A percentile compares a stretch with the other conserved stretches of the same genome.
Conservation (phyloP, 2,329 filamentous ascomycete species). For the Didymellaceae sp. region DNA sequence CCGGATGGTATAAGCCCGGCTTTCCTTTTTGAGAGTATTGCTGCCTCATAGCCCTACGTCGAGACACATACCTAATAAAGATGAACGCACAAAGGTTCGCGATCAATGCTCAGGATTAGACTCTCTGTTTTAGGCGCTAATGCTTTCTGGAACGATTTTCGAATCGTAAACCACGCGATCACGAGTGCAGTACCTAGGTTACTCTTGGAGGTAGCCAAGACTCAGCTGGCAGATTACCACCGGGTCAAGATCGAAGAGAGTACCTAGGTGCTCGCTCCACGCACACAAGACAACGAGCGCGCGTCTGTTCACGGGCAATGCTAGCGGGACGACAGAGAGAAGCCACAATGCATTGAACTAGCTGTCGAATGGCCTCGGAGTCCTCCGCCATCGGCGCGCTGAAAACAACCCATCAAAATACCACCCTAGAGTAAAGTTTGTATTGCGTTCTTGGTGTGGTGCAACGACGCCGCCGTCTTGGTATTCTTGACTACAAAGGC, state of each 20-base stretch:
- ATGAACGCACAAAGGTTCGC: too few relatives aligned
- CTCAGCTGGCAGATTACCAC: neutral
- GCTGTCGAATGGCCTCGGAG: neutral
- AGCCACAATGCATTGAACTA: neutral
- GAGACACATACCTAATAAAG: too few relatives aligned
- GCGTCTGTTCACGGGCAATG: too few relatives aligned
- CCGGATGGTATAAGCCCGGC: slow-evolving; percentile 13
- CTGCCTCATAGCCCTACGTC: neutral
- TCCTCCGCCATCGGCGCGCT: neutral
- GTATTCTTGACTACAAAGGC: slow-evolving; percentile 8
- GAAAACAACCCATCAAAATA: neutral
- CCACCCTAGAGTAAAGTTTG: too few relatives aligned
- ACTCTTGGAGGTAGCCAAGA: neutral
- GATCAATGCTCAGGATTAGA: too few relatives aligned
- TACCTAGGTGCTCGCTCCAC: neutral
- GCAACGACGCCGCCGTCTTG: slow-evolving; percentile 4
- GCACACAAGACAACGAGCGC: too few relatives aligned
- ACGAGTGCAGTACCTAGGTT: neutral
- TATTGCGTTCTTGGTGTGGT: neutral
- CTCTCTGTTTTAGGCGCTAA: too few relatives aligned
- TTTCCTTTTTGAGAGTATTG: neutral
- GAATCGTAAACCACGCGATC: neutral
- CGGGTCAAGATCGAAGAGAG: neutral
- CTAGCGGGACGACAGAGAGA: neutral
- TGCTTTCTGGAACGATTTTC: too few relatives aligned